These are phyloP conservation scores for Neonectria magnoliae DNA, from an alignment of 2,329 filamentous ascomycete species.

Conservation along the genomic window DNA sequence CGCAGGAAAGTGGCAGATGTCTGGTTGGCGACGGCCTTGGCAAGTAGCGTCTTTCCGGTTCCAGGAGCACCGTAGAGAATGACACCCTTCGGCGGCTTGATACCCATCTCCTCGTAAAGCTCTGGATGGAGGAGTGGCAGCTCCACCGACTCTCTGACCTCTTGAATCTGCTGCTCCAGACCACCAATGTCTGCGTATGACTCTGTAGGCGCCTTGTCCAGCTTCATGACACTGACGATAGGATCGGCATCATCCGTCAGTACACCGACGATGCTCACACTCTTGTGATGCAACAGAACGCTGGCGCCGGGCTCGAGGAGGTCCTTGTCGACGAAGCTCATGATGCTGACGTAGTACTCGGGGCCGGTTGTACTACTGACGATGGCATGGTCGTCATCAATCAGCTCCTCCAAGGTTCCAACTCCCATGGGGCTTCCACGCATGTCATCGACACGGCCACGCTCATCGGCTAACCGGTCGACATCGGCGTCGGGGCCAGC, in stretches of 20 bases:
- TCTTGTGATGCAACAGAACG: slow-evolving; percentile 96
- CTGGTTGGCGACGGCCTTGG: slow-evolving; percentile 97
- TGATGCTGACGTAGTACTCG: slow-evolving; percentile 99
- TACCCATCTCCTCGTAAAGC: slow-evolving; percentile 99
- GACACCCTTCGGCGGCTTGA: slow-evolving; percentile 99
- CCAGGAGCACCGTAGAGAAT: slow-evolving; percentile 97
- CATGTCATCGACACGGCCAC: slow-evolving; percentile 97
- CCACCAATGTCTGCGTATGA: slow-evolving; percentile 99
- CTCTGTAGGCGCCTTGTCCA: slow-evolving; percentile 98
- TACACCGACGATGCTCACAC: slow-evolving; percentile 96
- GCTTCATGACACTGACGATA: slow-evolving; percentile 97
- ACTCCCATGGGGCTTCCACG: slow-evolving; percentile 98
- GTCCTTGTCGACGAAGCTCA: slow-evolving; percentile 99
- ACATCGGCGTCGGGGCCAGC: slow-evolving; percentile 75
- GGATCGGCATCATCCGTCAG: slow-evolving; percentile 96
- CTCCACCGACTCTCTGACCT: slow-evolving; percentile 97
- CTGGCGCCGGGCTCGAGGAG: slow-evolving; percentile 95
- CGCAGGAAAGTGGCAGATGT: slow-evolving; percentile 98
- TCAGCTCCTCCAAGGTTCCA: slow-evolving; percentile 96
- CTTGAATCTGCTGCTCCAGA: slow-evolving; percentile 93
- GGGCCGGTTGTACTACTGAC: slow-evolving; percentile 97
- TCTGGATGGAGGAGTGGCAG: slow-evolving; percentile 94
- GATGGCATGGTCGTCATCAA: slow-evolving; percentile 98
- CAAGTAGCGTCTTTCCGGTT: slow-evolving; percentile 94
- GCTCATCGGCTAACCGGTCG: slow-evolving; percentile 93